Conservation (phyloP, 2,329 filamentous ascomycete species). For the Epichloe hybrida region DNA sequence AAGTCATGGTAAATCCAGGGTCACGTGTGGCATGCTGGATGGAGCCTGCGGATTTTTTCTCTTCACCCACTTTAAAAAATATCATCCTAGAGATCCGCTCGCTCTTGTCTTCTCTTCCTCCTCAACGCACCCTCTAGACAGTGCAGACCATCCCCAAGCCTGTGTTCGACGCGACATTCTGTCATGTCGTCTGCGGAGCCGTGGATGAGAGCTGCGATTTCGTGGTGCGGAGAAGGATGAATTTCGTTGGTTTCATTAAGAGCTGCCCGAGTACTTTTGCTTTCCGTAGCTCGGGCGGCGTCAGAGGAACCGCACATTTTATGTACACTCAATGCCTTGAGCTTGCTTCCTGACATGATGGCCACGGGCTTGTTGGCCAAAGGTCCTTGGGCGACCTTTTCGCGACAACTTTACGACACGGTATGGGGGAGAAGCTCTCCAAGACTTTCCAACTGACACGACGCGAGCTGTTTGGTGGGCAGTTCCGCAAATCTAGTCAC, state of each 20-base stretch:
- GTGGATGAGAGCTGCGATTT: constrained; percentile 53
- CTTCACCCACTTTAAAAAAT: not conserved
- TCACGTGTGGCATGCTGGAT: constrained; percentile 7
- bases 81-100: not conserved
- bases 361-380: not conserved
- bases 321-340: not conserved
- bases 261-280: constrained; percentile 37
- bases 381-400: not conserved
- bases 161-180: constrained; percentile 54
- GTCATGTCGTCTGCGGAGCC: constrained; percentile 38
- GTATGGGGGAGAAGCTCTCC: too few species aligned
- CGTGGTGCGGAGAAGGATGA: constrained; percentile 39
- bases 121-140: constrained; percentile 72
- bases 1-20: too few species aligned
- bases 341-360: not conserved
- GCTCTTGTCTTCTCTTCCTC: constrained; percentile 31
- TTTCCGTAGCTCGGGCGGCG: constrained; percentile 24
- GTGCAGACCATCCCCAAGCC: constrained; percentile 59
- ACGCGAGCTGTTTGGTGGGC: too few species aligned
- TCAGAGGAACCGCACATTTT: constrained; percentile 28
- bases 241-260: constrained; percentile 37
- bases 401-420: too few species aligned
- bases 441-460: too few species aligned
- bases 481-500: too few species aligned
- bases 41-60: not conserved